A percentile compares a stretch with the other conserved stretches of the same genome.
Conservation (phyloP, 2,329 filamentous ascomycete species). For the Ophiostoma montium region DNA sequence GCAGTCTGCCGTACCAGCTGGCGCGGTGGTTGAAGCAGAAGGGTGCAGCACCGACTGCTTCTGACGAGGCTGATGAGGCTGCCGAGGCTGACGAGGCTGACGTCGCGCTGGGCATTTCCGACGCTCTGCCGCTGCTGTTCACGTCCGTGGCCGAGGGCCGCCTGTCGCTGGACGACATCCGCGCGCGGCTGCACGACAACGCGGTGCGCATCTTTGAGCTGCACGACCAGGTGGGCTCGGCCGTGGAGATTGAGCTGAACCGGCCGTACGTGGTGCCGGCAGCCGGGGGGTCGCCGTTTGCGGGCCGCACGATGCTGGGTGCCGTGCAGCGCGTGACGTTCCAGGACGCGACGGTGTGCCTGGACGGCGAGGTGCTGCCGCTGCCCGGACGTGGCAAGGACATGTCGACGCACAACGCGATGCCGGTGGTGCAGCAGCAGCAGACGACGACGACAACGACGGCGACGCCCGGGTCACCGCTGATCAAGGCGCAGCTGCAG, state of each 20-base stretch:
- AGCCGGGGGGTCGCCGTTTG: conserved; percentile 54
- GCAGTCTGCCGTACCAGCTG: conserved; percentile 65
- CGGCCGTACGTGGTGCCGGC: conserved; percentile 48
- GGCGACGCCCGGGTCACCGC: conserved; percentile 37
- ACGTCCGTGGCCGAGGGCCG: conserved; percentile 62
- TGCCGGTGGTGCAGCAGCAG: conserved; percentile 24
- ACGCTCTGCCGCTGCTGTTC: conserved; percentile 59
- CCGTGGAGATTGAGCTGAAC: conserved; percentile 63
- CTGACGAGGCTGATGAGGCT: not conserved
- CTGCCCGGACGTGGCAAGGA: conserved; percentile 51
- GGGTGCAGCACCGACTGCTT: too few relatives aligned
- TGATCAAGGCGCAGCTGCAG: conserved; percentile 35
- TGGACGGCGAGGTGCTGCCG: conserved; percentile 51
- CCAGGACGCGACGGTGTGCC: conserved; percentile 57
- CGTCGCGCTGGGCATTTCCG: conserved; percentile 52
- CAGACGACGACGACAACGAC: too few relatives aligned
- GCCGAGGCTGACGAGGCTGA: conserved; percentile 25
- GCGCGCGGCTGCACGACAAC: conserved; percentile 57
- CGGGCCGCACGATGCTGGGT: conserved; percentile 52
- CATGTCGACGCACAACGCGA: conserved; percentile 54
- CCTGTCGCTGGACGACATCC: conserved; percentile 61
- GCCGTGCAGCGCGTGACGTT: conserved; percentile 64
- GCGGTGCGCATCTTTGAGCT: conserved; percentile 71
- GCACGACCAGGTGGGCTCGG: conserved; percentile 61
- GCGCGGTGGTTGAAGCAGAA: conserved; percentile 35